Base-by-base conservation (phyloP, 2,329 filamentous ascomycete genomes). In the Dactylellina cionopaga region DNA sequence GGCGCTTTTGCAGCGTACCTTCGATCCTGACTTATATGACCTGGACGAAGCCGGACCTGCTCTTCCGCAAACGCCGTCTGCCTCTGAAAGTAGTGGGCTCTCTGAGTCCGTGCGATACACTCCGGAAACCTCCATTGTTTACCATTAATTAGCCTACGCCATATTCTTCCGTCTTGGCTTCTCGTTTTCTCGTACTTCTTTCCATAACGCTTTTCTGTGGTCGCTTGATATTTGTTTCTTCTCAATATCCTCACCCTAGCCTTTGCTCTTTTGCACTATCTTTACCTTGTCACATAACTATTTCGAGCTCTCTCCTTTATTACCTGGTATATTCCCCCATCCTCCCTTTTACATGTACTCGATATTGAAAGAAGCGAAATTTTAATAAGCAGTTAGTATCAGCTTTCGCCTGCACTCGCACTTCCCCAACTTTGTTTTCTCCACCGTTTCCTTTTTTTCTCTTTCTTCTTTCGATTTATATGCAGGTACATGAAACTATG, bases 401-500 rank as follows among this genome's bases (percentile, higher is more conserved):
- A 25, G 41, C n/a, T n/a, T n/a, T 44, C 41, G 33, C 35, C 47
- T 47, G 22, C 55, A 29, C 43, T 24, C 51, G 49, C 24, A 11
- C 19, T 24, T 22, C 24, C 29, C 49, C 33, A 13, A 37, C 43
- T 17, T 56, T 47, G 5, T 35, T 33, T 2, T 27, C 31, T 55
- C 51, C 58, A 17, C 22, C 37, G 37, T 55, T 22, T 22, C 11
- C n/a, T 52, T 55, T 44, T 51, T 13, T 29, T n/a, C 25, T 17
- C 22, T 37, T 43, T 37, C 25, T 43, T 37, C 27, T 22, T 37
- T 54, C 22, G 3, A 7, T 54, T 19, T 54, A 11, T 29, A 62
- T 58, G 55, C 19, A 33, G 55, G 64, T 69, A 59, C 64, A 69
- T 47, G 64, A 49, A 49, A 55, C 39, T 46, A 69, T 27, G 58